Evolutionary conservation across 2,329 filamentous ascomycete genomes (phyloP).

Genomic region (Colletotrichum sp.): DNA sequence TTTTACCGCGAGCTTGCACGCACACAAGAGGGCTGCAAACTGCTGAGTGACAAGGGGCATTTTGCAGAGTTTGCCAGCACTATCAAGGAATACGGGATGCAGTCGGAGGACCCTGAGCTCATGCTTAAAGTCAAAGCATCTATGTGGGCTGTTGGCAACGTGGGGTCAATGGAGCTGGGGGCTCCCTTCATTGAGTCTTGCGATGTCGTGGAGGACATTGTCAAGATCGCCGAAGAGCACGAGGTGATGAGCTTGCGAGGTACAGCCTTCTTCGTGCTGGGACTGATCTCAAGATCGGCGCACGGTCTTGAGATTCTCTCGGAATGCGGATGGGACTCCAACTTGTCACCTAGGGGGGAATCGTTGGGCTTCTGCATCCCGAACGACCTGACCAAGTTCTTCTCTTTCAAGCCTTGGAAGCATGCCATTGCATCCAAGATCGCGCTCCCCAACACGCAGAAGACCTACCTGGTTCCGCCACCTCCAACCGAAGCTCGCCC

Average conservation of each 20-base stretch:
- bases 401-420: slow-evolving; percentile 71
- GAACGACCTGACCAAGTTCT: slow-evolving; percentile 75
- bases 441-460: slow-evolving; percentile 54
- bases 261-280: slow-evolving; percentile 95
- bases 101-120: slow-evolving; percentile 82
- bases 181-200: slow-evolving; percentile 91
- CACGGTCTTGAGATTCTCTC: slow-evolving; percentile 92
- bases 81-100: slow-evolving; percentile 85
- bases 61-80: slow-evolving; percentile 92
- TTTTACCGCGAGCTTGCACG: slow-evolving; percentile 96
- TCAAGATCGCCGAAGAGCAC: slow-evolving; percentile 85
- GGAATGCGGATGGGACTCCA: slow-evolving; percentile 92
- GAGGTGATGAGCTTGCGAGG: slow-evolving; percentile 92
- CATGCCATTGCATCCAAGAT: slow-evolving; percentile 53
- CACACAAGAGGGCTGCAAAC: slow-evolving; percentile 88
- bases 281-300: slow-evolving; percentile 87
- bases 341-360: slow-evolving; percentile 80
- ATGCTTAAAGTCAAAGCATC: slow-evolving; percentile 96
- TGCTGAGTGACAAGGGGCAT: slow-evolving; percentile 91
- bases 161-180: slow-evolving; percentile 96
- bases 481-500: slow-evolving; percentile 45
- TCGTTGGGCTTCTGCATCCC: slow-evolving; percentile 91
- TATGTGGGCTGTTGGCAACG: slow-evolving; percentile 96
- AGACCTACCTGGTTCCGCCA: slow-evolving; percentile 53
- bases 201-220: slow-evolving; percentile 86